Evolutionary conservation across 2,329 filamentous ascomycete genomes (phyloP).

Genomic region (Fusarium foetens): DNA sequence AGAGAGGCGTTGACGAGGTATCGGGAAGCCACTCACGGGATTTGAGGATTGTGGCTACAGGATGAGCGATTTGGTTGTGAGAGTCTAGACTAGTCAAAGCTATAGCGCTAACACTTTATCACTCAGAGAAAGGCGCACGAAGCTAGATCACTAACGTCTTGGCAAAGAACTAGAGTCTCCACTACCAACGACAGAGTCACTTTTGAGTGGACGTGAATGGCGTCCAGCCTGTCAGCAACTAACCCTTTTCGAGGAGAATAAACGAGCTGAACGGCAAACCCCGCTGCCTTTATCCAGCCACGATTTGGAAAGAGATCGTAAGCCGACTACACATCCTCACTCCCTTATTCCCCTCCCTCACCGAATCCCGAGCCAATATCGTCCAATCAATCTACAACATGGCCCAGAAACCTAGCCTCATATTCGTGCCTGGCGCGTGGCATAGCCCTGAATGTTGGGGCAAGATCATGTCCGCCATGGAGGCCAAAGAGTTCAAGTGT

Average conservation of each 20-base stretch:
- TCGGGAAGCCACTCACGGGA: neutral
- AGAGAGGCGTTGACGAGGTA: neutral
- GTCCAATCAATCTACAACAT: slow-evolving; percentile 10
- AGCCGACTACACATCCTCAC: neutral
- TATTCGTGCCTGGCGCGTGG: slow-evolving; percentile 62
- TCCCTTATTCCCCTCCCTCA: neutral
- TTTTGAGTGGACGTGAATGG: neutral
- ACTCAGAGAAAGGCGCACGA: too few species aligned
- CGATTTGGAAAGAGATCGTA: neutral
- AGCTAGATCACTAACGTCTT: neutral
- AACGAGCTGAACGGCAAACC: slow-evolving; percentile 29
- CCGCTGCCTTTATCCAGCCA: neutral
- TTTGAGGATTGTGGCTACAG: neutral
- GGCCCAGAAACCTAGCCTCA: slow-evolving; percentile 46
- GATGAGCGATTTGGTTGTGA: neutral
- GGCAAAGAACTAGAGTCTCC: neutral
- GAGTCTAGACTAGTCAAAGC: accelerated
- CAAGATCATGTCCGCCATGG: slow-evolving; percentile 49
- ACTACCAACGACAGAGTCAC: neutral
- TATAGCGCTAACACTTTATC: neutral
- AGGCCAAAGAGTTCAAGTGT: slow-evolving; percentile 48
- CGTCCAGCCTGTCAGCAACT: slow-evolving; percentile 13
- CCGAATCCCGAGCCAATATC: too few species aligned
- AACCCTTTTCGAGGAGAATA: slow-evolving; percentile 34
- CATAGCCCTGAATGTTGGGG: slow-evolving; percentile 53